Evolutionary conservation across 2,329 filamentous ascomycete species (phyloP), one percentile per base, ranked within the genome.

Genomic region (Ascochyta koolunga): DNA sequence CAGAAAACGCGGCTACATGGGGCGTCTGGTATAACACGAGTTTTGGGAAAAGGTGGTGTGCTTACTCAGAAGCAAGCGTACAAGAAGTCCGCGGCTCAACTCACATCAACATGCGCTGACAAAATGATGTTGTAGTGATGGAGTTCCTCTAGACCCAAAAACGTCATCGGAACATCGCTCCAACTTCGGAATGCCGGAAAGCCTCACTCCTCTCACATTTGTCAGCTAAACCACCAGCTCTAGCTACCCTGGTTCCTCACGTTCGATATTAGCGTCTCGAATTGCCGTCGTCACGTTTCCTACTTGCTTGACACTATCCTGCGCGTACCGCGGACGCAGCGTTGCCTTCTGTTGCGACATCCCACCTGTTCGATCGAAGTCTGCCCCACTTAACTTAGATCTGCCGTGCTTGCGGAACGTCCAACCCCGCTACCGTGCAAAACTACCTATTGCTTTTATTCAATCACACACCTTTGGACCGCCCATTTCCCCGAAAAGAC

Each of bases 371-470:
- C 22, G 41, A 44, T 21, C 32, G 27, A 50, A 44, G 15, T 31
- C 32, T 53, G 51, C 62, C 68, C 70, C 68, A 61, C 68, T 65
- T 68, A 64, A 58, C 52, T 61, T 65, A 59, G 58, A 67, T 64
- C 65, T 72, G 67, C 66, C 51, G 70, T 71, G 69, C 59, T 60
- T 59, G 62, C 67, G 60, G 46, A 45, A 69, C 41, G 49, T 58
- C 10, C 59, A 59, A 65, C 63, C 64, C 65, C 63, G 63, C 60
- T 54, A 59, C 64, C 58, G 62, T 64, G 56, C 61, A 61, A 57
- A 55, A 57, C 59, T 47, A 60, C 46, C 49, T 56, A 61, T 40
- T 37, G 40, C 27, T 25, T 54, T 52, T 45, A 55, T 64, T 54
- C 64, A 66, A 64, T 61, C 58, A 63, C 29, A 62, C 62, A 50